Evolutionary conservation across 2,329 filamentous ascomycete species (phyloP), one percentile per base, ranked within the genome.

Genomic region (Cordyceps farinosa): DNA sequence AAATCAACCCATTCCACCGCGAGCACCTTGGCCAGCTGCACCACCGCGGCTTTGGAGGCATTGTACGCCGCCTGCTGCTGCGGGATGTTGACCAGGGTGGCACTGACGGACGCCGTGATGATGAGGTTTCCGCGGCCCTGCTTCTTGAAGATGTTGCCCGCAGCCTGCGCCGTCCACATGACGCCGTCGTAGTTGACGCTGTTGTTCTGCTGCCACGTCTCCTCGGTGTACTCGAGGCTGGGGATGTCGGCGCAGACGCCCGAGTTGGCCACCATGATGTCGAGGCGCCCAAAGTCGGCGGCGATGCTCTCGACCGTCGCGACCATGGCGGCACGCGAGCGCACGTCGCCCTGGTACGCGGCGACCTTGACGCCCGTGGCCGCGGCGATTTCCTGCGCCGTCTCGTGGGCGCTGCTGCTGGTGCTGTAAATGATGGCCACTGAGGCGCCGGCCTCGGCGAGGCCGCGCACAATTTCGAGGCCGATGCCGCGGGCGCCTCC

Each of bases 1-100:
- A 89, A 90, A 55, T 82, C 83, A 7, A 87, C 83, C 88, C 88
- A 91, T 74, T 91, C 89, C 32, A 90, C 83, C 1, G 88, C 87
- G 34, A 91, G 72, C 32, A 55, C 68, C 76, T 70, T 76, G 79
- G 80, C 84, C 58, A 82, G 72, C 67, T 84, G 79, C 59, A 82
- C 79, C 10, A 82, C 75, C 44, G 80, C 87, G 1, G 86, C 84
- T 75, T 90, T 90, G 63, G 85, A 83, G 13, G 86, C 85, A 70
- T 90, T 90, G 72, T 90, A 90, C 5, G 86, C 84, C 5, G 85
- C 79, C 76, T 91, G 89, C 68, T 59, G 65, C 22, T 69, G 69
- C 29, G 69, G 68, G 3, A 73, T 45, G 11, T 68, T 71, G 50
- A 71, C 69, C 0, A 71, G 58, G 3, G 51, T 64, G 1, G 61